Conservation (phyloP, 371 early-diverging fungal species). For the Mortierella sp. region DNA sequence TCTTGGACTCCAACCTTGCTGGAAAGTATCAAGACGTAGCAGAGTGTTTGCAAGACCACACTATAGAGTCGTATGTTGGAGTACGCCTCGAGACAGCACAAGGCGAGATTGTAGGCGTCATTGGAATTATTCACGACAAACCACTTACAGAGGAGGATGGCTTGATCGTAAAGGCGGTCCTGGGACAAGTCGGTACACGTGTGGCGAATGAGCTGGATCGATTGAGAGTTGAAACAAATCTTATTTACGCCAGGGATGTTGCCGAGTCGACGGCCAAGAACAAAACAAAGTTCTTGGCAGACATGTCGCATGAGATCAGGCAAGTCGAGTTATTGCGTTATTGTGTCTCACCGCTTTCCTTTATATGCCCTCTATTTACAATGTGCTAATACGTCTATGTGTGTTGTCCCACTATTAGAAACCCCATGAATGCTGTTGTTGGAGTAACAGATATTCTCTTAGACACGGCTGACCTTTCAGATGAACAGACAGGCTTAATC, state of each 20-base stretch:
- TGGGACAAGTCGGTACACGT: slow-evolving; percentile 57
- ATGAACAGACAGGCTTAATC: slow-evolving; percentile 67
- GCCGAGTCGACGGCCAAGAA: slow-evolving; percentile 70
- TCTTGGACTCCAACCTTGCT: slow-evolving; percentile 27
- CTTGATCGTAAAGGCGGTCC: slow-evolving; percentile 33
- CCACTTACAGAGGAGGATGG: slow-evolving; percentile 37
- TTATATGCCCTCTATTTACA: background rate
- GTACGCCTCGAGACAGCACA: slow-evolving; percentile 47
- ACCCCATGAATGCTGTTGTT: slow-evolving; percentile 74
- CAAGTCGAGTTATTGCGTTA: background rate
- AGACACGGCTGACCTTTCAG: slow-evolving; percentile 63
- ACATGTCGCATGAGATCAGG: slow-evolving; percentile 61
- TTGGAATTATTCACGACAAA: slow-evolving; percentile 51
- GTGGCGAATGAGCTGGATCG: slow-evolving; percentile 64
- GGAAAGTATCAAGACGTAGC: slow-evolving; percentile 34
- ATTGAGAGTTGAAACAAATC: slow-evolving; percentile 57
- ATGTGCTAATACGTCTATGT: background rate
- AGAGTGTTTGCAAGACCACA: slow-evolving; percentile 36
- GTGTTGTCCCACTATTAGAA: slow-evolving; percentile 18
- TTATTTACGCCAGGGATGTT: slow-evolving; percentile 63
- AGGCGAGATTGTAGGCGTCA: slow-evolving; percentile 51
- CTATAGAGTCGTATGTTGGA: slow-evolving; percentile 51
- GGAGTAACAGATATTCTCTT: slow-evolving; percentile 69
- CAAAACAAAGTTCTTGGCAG: slow-evolving; percentile 71
- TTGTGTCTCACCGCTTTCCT: background rate